Conservation (phyloP, 2,329 filamentous ascomycete genomes). For the Paecilomyces fulvus region DNA sequence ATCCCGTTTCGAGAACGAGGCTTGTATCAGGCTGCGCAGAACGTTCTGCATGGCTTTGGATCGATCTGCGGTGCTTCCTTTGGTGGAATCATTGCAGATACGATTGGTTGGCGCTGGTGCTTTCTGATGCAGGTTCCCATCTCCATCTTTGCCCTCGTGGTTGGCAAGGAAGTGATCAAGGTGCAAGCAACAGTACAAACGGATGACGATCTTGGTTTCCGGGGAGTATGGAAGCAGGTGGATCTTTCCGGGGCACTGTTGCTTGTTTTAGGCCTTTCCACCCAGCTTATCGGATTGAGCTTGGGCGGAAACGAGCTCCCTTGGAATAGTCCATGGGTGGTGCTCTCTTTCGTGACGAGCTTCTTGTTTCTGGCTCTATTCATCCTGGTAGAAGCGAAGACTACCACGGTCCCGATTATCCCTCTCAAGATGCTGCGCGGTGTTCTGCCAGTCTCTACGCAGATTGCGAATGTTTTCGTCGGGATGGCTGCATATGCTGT, state of each 20-base stretch:
- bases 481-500: conserved; percentile 57
- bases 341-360: conserved; percentile 30
- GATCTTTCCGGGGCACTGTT: conserved; percentile 52
- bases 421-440: conserved; percentile 47
- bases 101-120: conserved; percentile 40
- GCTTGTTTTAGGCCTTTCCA: conserved; percentile 50
- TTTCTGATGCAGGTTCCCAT: conserved; percentile 57
- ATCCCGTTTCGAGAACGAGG: conserved; percentile 67
- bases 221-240: conserved; percentile 45
- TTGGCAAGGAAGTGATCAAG: conserved; percentile 47
- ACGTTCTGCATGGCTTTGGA: conserved; percentile 54
- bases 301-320: conserved; percentile 40
- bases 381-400: conserved; percentile 32
- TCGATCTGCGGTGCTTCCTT: conserved; percentile 48
- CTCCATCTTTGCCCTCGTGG: conserved; percentile 45
- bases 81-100: conserved; percentile 36
- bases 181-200: conserved; percentile 26
- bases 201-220: conserved; percentile 17
- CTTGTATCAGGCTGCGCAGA: conserved; percentile 59
- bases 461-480: conserved; percentile 52
- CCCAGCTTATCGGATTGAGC: conserved; percentile 42
- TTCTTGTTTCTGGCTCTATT: conserved; percentile 30
- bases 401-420: conserved; percentile 37
- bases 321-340: conserved; percentile 36
- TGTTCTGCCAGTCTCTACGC: conserved; percentile 45